Conservation (phyloP, 2,329 filamentous ascomycete genomes). For the Didymella lethalis region DNA sequence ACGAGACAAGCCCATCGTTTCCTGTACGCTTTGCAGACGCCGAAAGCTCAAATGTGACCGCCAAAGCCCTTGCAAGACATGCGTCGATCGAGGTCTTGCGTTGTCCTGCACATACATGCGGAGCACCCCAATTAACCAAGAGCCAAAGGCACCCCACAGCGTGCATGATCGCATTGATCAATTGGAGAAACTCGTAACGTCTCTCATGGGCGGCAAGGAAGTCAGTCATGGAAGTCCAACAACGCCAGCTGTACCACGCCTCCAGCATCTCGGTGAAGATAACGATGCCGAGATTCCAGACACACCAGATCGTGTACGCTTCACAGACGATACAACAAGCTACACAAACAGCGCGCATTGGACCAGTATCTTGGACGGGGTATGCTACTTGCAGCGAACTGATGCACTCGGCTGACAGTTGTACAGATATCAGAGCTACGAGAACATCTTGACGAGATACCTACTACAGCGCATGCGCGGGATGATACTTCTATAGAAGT, state of each 20-base stretch:
- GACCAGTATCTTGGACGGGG: constrained; percentile 50
- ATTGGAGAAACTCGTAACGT: constrained; percentile 48
- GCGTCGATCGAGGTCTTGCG: constrained; percentile 47
- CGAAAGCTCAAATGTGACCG: constrained; percentile 48
- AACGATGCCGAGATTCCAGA: constrained; percentile 29
- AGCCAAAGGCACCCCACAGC: constrained; percentile 38
- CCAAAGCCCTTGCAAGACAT: constrained; percentile 48
- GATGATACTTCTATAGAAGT: constrained; percentile 26
- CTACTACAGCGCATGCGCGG: constrained; percentile 31
- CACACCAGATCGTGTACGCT: constrained; percentile 43
- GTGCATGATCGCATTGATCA: constrained; percentile 50
- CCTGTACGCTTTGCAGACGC: constrained; percentile 30
- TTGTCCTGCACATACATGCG: constrained; percentile 46
- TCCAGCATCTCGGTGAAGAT: constrained; percentile 21
- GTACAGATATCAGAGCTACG: constrained; percentile 44
- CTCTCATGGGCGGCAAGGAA: constrained; percentile 43
- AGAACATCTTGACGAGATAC: constrained; percentile 43
- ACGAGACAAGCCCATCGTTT: constrained; percentile 41
- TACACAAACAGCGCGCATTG: constrained; percentile 48
- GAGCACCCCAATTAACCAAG: constrained; percentile 27
- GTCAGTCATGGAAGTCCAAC: constrained; percentile 12
- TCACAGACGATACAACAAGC: constrained; percentile 39
- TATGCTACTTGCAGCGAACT: constrained; percentile 18
- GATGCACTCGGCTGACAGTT: constrained; percentile 7
- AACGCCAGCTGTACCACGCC: constrained; percentile 5